phyloP scores from a whole-genome alignment of 2,329 filamentous ascomycete species.

The Xylariaceae sp. region DNA sequence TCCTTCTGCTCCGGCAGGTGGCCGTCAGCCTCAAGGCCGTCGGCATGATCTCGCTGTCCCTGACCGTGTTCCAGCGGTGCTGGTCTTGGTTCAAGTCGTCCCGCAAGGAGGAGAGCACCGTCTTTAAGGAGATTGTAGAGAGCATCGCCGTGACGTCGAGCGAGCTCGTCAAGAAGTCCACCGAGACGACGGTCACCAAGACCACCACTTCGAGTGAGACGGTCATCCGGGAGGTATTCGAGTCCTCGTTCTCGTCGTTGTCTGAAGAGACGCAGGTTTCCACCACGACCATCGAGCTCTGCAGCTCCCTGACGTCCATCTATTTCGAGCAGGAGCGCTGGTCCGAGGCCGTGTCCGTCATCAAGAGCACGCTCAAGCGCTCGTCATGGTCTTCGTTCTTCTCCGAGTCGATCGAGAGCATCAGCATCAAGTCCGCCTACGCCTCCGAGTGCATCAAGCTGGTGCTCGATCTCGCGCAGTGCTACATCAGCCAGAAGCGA shows the following conservation, averaged over 20 bases:
- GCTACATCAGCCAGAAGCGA: slow-evolving; percentile 15
- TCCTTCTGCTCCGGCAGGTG: slow-evolving; percentile 12
- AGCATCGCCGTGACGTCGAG: slow-evolving; percentile 14
- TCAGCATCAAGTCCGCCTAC: slow-evolving; percentile 8
- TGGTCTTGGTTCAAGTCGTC: slow-evolving; percentile 18
- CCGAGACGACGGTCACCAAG: slow-evolving; percentile 9
- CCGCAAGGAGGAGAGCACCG: slow-evolving; percentile 14
- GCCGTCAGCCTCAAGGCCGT: slow-evolving; percentile 10
- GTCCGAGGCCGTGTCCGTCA: slow-evolving; percentile 15
- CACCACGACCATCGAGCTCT: slow-evolving; percentile 12
- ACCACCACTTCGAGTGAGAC: slow-evolving; percentile 11
- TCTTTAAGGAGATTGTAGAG: slow-evolving; percentile 16
- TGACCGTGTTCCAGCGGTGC: slow-evolving; percentile 16
- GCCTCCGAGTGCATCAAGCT: slow-evolving; percentile 12
- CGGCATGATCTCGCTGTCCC: slow-evolving; percentile 12
- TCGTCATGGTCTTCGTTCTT: slow-evolving; percentile 16
- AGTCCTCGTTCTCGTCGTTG: slow-evolving; percentile 14
- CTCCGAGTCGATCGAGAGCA: slow-evolving; percentile 14
- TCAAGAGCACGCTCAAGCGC: slow-evolving; percentile 11
- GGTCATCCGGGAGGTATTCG: slow-evolving; percentile 17
- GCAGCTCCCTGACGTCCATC: slow-evolving; percentile 13
- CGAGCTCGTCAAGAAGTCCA: slow-evolving; percentile 12
- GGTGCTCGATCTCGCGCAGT: slow-evolving; percentile 11
- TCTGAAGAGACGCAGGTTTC: slow-evolving; percentile 11
- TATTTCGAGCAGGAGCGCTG: slow-evolving; percentile 15